Evolutionary conservation across 2,329 filamentous ascomycete species (phyloP), one percentile per base, ranked within the genome.

Genomic region (Xylaria sp.): DNA sequence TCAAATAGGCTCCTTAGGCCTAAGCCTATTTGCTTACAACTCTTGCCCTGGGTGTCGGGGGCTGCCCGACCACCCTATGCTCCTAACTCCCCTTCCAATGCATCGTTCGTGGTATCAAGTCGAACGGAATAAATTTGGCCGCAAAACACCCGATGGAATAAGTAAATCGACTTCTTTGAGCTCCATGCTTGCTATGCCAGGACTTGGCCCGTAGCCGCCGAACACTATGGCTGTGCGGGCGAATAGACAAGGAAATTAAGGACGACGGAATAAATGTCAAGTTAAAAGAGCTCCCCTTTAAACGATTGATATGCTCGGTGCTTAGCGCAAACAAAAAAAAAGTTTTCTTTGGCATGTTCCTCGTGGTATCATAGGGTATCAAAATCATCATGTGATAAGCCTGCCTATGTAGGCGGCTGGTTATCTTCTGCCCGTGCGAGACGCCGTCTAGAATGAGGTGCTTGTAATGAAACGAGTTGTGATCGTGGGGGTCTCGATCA

Each of bases 331-430:
- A 68, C 47, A 63, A 63, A 39, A 30, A 42, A 34, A 60, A 66
- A 54, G 47, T 62, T 55, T 61, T 58, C 53, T 68, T 50, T 56
- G 21, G n/a, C 61, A 39, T 62, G 65, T 61, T 67, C 63, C 61
- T 73, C 69, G 64, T 73, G 62, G 66, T 73, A 71, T 74, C 69
- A 69, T 71, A 53, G 70, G 69, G 73, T 74, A 75, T 75, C 73
- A 75, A 74, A 71, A 69, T 73, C 67, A 42, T 68, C 51, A 61
- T 56, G 60, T 51, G 60, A 62, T 61, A 68, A 72, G 68, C 60
- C 62, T 70, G 69, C 66, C 69, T 68, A 65, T 17, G 68, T 63
- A 67, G 70, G 71, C 69, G 68, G 54, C 53, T 39, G 47, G 57
- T 48, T 69, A 54, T 64, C 69, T 64, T 68, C 59, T 69, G 69